Conservation (phyloP, 1,284 basidiomycete species). For the Melanopsichium pennsylvanicum region DNA sequence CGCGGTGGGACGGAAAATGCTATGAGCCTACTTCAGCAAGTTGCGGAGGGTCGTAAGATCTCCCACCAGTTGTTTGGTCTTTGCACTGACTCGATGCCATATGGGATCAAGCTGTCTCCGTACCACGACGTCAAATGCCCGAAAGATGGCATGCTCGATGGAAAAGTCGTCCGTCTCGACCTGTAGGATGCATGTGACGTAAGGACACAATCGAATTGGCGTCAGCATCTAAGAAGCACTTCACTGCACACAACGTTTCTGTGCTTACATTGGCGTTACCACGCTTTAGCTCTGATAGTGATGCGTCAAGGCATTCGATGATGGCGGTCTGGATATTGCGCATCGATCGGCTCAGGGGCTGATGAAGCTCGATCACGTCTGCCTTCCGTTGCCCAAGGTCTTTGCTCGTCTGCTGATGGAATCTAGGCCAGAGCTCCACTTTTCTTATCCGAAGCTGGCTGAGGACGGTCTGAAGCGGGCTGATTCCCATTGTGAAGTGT, state of each 20-base stretch:
- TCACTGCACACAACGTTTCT: too few relatives aligned
- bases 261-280: constrained; percentile 79
- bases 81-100: constrained; percentile 94
- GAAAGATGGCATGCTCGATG: constrained; percentile 92
- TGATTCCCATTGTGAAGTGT: constrained; percentile 87
- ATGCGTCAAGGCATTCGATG: constrained; percentile 91
- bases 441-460: constrained; percentile 87
- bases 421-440: constrained; percentile 87
- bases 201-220: not conserved
- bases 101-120: constrained; percentile 87
- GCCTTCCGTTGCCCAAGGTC: constrained; percentile 70
- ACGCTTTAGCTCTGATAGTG: constrained; percentile 87
- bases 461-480: constrained; percentile 88
- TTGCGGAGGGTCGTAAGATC: constrained; percentile 86
- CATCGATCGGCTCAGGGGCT: constrained; percentile 86
- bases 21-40: constrained; percentile 75
- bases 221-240: too few relatives aligned
- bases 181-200: constrained; percentile 67
- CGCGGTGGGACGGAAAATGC: not conserved
- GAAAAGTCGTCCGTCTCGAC: constrained; percentile 93
- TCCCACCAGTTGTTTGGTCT: constrained; percentile 87
- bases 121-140: constrained; percentile 89
- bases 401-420: constrained; percentile 70
- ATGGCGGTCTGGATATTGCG: constrained; percentile 88
- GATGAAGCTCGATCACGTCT: constrained; percentile 91